Evolutionary conservation across 306 rosid genomes (phyloP), one percentile per base, ranked within the genome.

Genomic region (Biancaea sappan): DNA sequence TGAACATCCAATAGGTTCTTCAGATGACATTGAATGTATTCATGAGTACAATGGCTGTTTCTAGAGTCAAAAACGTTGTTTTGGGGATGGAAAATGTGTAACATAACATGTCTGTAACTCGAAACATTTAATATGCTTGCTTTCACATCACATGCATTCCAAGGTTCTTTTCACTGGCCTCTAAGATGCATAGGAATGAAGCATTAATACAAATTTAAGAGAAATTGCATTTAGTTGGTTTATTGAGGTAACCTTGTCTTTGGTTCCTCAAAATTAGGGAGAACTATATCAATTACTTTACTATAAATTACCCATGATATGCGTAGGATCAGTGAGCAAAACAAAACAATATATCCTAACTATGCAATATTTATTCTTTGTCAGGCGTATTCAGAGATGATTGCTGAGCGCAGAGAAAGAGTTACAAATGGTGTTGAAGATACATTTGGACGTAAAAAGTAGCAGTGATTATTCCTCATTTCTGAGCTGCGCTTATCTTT

Each of bases 371-470:
- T 67, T 82, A 51, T 77, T 66, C 15, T 40, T 78, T 80, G 65
- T 68, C 87, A 91, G 98, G 97, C 90, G 52, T 91, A 94, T 72
- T 72, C 91, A 25, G 91, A 81, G 24, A 91, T 89, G 98, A 94
- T 91, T 67, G 96, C 94, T 0, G 96, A 88, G 76, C 82, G 97
- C 61, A 86, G 93, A 64, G 82, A 74, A 63, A 85, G 65, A 79
- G 91, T 94, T 78, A 82, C 87, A 58, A 84, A 74, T 61, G 97
- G 98, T 4, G 85, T 75, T 62, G 97, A 94, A 81, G 98, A 91
- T 84, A 91, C 97, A 7, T 94, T 83, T 69, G 97, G 98, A 24
- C 76, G 78, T 56, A 68, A 66, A 61, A 86, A 85, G 80, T 48
- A 73, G 67, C 79, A 51, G 71, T 80, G 66, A 81, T 81, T 38